Percentiles rank a stretch among this genome's conserved stretches.
phyloP scores from a whole-genome alignment of 2,329 filamentous ascomycete genomes.

The Colletotrichum caudatum region DNA sequence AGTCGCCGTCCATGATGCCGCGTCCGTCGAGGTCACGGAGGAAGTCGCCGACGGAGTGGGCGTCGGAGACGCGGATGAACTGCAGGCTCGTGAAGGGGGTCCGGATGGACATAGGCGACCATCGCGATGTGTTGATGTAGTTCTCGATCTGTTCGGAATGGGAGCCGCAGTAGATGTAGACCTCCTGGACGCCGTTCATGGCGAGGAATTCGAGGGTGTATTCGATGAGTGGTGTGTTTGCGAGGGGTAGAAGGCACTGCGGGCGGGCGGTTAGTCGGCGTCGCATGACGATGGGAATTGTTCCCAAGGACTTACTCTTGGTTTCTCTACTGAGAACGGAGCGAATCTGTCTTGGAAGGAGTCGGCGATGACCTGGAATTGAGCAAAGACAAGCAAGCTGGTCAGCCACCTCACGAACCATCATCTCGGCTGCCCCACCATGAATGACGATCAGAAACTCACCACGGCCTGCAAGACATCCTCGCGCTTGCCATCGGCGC shows the following conservation, averaged over 20 bases:
- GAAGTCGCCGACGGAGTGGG: slow-evolving; percentile 90
- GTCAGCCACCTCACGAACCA: slow-evolving; percentile 31
- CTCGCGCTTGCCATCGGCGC: slow-evolving; percentile 67
- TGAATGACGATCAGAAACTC: slow-evolving; percentile 48
- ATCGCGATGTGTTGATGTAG: slow-evolving; percentile 83
- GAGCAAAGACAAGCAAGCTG: slow-evolving; percentile 11
- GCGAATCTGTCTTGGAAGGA: slow-evolving; percentile 93
- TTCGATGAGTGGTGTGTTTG: slow-evolving; percentile 94
- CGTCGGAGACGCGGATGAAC: slow-evolving; percentile 85
- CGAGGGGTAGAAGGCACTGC: slow-evolving; percentile 91
- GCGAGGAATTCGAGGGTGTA: slow-evolving; percentile 97
- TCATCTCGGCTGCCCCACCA: slow-evolving; percentile 46
- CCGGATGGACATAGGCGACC: slow-evolving; percentile 69
- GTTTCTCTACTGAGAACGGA: slow-evolving; percentile 89
- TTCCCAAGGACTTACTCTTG: slow-evolving; percentile 73
- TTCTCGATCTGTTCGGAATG: slow-evolving; percentile 89
- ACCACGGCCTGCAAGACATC: slow-evolving; percentile 70
- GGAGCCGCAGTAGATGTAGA: slow-evolving; percentile 91
- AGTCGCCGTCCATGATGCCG: slow-evolving; percentile 87
- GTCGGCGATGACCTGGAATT: slow-evolving; percentile 83
- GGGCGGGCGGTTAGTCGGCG: slow-evolving; percentile 39
- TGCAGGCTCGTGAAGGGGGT: slow-evolving; percentile 82
- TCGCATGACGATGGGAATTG: slow-evolving; percentile 19
- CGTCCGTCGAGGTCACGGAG: slow-evolving; percentile 93
- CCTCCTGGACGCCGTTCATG: slow-evolving; percentile 93